Evolutionary conservation across 495 filamentous ascomycete species (phyloP), one percentile per base, ranked within the genome.

Genomic region (Schizothecium vesticola): DNA sequence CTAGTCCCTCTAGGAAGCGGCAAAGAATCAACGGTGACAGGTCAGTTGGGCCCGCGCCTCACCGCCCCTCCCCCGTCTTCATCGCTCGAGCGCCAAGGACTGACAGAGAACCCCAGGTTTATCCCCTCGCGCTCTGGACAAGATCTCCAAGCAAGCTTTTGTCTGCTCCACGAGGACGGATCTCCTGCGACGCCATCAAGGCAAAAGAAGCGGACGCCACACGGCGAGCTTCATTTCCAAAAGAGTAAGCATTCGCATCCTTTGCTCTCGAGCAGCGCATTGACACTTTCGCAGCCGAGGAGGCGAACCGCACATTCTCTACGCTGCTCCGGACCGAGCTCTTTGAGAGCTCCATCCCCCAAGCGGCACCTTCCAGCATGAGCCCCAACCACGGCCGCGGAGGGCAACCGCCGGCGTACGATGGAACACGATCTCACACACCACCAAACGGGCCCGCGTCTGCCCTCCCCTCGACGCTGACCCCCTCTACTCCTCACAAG

Each of bases 61-160:
- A 61, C 60, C 26, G 25, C 19, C 13, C 13, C 25, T n/a, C n/a
- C 28, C 8, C 28, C 28, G 6, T 29, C 28, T 29, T 43, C 33
- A 4, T 43, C 33, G 33, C 43, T n/a, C 43, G 16, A 9, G 43
- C 43, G 43, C 43, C 43, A n/a, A 51, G 16, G 19, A 51, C 43
- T 51, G 43, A 51, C 43, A 57, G 11, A 29, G 19, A 19, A 13
- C 24, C 22, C 13, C 55, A 97, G 94, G 73, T 99, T 99, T 74
- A 98, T 99, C 70, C 96, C 96, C 31, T 93, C 95, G 74, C 89
- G 95, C 16, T 90, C 93, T 63, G 95, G 96, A 9, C 92, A 96
- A 76, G 96, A 99, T 76, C 81, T 97, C 24, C 91, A 93, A 73
- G 92, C 95, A 33, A 93, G 92, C 72, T 98, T 92, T 76, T 94